phyloP scores from a whole-genome alignment of 2,329 filamentous ascomycete genomes.

The Coniella vitis region DNA sequence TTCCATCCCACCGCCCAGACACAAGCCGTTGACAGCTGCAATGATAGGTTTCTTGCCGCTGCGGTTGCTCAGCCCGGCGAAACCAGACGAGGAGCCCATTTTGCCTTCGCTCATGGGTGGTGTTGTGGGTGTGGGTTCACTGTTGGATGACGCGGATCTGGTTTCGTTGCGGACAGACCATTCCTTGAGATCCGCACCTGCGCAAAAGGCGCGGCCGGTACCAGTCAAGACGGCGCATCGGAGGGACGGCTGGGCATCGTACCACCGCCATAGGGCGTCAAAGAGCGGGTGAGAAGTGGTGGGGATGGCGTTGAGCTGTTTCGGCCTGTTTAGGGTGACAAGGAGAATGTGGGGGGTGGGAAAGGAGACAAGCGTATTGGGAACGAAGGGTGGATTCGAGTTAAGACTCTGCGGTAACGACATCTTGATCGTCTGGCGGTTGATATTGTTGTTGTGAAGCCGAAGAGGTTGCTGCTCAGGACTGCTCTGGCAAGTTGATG shows the following conservation, averaged over 20 bases:
- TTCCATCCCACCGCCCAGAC: conserved; percentile 71
- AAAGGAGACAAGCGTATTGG: conserved; percentile 38
- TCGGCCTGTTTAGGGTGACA: conserved; percentile 53
- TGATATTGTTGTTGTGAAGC: too few species aligned
- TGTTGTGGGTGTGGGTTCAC: not conserved
- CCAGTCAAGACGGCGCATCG: conserved; percentile 60
- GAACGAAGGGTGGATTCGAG: conserved; percentile 33
- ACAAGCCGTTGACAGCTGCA: conserved; percentile 69
- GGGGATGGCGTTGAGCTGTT: conserved; percentile 51
- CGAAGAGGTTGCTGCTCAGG: not conserved
- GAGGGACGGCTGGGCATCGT: conserved; percentile 53
- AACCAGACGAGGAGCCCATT: conserved; percentile 41
- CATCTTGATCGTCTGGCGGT: not conserved
- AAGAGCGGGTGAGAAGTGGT: conserved; percentile 42
- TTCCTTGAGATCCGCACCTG: conserved; percentile 62
- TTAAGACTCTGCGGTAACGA: conserved; percentile 18
- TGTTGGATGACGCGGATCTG: conserved; percentile 10
- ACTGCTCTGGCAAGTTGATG: too few species aligned
- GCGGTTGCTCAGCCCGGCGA: conserved; percentile 60
- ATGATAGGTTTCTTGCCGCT: conserved; percentile 68
- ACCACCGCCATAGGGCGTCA: conserved; percentile 44
- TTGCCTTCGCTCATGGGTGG: conserved; percentile 9
- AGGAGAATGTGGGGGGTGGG: conserved; percentile 49
- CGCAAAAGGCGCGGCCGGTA: conserved; percentile 57
- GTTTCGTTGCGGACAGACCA: conserved; percentile 42